Evolutionary conservation across 495 filamentous ascomycete species (phyloP).

Genomic region (Penicillium salamii): DNA sequence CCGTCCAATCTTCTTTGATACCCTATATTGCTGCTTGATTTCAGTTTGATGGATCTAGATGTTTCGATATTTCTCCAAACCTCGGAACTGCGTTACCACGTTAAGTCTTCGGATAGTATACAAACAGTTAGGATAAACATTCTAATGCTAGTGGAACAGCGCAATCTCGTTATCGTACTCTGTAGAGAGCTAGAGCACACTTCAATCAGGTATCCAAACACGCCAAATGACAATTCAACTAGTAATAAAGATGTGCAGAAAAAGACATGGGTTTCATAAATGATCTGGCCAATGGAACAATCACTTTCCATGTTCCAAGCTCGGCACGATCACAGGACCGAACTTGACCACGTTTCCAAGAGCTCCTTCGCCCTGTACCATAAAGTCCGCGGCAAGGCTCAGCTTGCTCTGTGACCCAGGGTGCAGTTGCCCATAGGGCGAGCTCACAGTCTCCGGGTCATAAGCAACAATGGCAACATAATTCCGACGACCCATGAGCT

Average conservation of each 20-base stretch:
- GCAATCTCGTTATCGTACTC: too few relatives aligned
- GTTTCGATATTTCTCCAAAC: too few relatives aligned
- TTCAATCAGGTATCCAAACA: neutral
- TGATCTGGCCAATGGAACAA: neutral
- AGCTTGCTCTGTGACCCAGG: conserved; percentile 58
- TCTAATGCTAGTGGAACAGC: too few relatives aligned
- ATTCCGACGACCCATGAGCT: conserved; percentile 88
- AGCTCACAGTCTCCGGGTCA: conserved; percentile 74
- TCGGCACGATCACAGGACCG: conserved; percentile 92
- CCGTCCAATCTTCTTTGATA: neutral
- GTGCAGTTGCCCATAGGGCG: conserved; percentile 46
- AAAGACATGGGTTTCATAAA: neutral
- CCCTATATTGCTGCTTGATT: neutral
- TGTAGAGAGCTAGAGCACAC: neutral
- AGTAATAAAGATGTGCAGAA: conserved; percentile 1
- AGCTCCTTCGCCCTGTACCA: conserved; percentile 87
- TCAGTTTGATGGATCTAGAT: too few relatives aligned
- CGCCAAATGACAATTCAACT: neutral
- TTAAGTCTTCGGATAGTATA: too few relatives aligned
- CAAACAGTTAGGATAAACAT: too few relatives aligned
- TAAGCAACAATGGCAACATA: conserved; percentile 94
- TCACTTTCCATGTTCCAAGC: conserved; percentile 73
- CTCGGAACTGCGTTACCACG: too few relatives aligned
- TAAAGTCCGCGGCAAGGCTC: conserved; percentile 92
- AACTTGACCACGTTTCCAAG: conserved; percentile 86